Percentiles rank a stretch among this genome's conserved stretches.
phyloP scores from a whole-genome alignment of 352 stramenopile genomes.

The Globisporangium nagaii region DNA sequence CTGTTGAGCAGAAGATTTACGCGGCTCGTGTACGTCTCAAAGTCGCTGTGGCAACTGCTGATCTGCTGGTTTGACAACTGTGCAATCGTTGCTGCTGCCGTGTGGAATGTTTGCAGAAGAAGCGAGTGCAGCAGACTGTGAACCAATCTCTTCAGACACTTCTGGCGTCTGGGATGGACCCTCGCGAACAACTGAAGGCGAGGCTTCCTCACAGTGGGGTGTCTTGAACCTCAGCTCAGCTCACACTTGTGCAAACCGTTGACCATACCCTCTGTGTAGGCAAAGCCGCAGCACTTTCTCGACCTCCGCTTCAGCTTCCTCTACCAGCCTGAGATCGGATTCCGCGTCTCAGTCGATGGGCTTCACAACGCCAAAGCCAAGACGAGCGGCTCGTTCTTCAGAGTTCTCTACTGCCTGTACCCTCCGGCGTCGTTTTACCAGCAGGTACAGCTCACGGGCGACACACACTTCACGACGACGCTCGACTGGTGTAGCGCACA shows the following conservation, averaged over 20 bases:
- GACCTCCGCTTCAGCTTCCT: conserved; percentile 36
- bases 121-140: conserved; percentile 16
- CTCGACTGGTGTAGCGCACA: conserved; percentile 57
- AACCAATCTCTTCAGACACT: conserved; percentile 20
- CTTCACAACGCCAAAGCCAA: conserved; percentile 67
- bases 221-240: too few relatives aligned
- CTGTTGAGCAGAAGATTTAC: conserved; percentile 62
- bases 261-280: too few relatives aligned
- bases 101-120: conserved; percentile 11
- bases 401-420: conserved; percentile 44
- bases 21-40: conserved; percentile 27
- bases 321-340: conserved; percentile 56
- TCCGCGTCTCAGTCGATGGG: conserved; percentile 59
- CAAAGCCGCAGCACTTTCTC: conserved; percentile 40
- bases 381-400: conserved; percentile 30
- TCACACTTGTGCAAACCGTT: not conserved
- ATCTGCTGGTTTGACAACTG: too few relatives aligned
- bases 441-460: conserved; percentile 36
- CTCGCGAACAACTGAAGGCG: conserved; percentile 28
- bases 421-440: conserved; percentile 67
- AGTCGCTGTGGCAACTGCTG: not conserved
- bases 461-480: conserved; percentile 54
- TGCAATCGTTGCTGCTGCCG: too few relatives aligned
- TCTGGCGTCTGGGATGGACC: conserved; percentile 7
- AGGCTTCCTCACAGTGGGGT: too few relatives aligned